Conservation (phyloP, 176 grass and related monocot genomes). For the Echinochloa phyllopogon region DNA sequence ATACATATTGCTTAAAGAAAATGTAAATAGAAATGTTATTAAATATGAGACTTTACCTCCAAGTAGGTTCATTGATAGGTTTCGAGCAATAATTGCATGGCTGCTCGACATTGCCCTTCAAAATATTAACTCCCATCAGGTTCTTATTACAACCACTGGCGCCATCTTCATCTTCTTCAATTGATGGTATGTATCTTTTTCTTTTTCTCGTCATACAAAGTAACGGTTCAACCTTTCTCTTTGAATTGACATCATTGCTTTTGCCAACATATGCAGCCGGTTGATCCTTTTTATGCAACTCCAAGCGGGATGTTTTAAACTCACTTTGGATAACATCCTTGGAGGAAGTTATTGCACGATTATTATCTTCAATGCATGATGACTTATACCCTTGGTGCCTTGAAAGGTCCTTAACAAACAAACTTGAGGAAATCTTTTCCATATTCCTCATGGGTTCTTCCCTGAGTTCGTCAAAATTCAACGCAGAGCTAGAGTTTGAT, state of each 20-base stretch:
- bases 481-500: too few species aligned
- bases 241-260: neutral
- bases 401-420: too few species aligned
- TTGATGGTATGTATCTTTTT: neutral
- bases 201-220: neutral
- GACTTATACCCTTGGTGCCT: too few species aligned
- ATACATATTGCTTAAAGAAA: neutral
- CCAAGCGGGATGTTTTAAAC: too few species aligned
- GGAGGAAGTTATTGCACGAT: too few species aligned
- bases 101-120: neutral
- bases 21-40: neutral
- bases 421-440: too few species aligned
- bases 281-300: too few species aligned
- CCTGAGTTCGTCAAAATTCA: too few species aligned
- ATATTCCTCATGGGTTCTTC: too few species aligned
- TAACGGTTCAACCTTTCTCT: neutral
- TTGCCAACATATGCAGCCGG: too few species aligned
- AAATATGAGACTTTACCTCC: neutral
- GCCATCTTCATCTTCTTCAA: neutral
- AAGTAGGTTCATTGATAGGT: conserved; percentile 22
- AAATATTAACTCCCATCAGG: neutral
- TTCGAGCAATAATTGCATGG: neutral
- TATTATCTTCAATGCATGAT: too few species aligned
- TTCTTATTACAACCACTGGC: neutral
- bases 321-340: too few species aligned